Conservation (phyloP, 495 filamentous ascomycete species). For the Penicillium samsonianum region DNA sequence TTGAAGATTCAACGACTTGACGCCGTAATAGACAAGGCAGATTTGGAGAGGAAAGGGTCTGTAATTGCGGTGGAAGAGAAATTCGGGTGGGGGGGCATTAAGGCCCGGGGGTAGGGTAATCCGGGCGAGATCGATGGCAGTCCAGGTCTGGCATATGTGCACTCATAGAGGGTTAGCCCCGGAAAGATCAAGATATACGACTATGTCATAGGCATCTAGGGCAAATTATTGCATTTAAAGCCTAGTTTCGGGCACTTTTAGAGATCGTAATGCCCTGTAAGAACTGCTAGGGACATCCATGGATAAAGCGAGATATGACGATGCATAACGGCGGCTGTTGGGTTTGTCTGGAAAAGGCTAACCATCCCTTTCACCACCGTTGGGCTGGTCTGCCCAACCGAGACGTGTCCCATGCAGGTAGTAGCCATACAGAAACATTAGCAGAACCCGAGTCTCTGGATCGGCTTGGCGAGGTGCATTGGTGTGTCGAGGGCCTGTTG, state of each 20-base stretch:
- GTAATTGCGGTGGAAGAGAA: constrained; percentile 31
- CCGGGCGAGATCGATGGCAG: constrained; percentile 36
- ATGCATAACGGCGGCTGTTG: constrained; percentile 25
- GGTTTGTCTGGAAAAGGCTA: constrained; percentile 25
- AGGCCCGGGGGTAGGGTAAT: constrained; percentile 23
- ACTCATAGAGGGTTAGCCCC: constrained; percentile 37
- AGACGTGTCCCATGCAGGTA: constrained; percentile 25
- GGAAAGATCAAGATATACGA: constrained; percentile 25
- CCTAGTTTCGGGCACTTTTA: constrained; percentile 3
- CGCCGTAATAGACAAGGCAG: constrained; percentile 43
- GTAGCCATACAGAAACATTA: constrained; percentile 20
- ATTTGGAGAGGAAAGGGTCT: constrained; percentile 29
- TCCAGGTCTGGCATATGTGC: constrained; percentile 32
- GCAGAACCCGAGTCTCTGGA: constrained; percentile 18
- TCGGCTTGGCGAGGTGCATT: constrained; percentile 21
- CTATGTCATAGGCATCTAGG: constrained; percentile 17
- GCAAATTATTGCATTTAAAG: neutral
- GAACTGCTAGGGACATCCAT: neutral
- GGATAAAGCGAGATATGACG: constrained; percentile 3
- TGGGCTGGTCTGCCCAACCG: constrained; percentile 27
- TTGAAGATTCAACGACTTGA: constrained; percentile 30
- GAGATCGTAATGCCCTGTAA: constrained; percentile 2
- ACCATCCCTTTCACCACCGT: constrained; percentile 26
- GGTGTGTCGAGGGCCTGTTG: constrained; percentile 11
- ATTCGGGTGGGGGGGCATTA: constrained; percentile 27